A percentile compares a stretch with the other conserved stretches of the same genome.
Conservation (phyloP, 768 basidiomycete genomes). For the Auricularia auricula-judae region DNA sequence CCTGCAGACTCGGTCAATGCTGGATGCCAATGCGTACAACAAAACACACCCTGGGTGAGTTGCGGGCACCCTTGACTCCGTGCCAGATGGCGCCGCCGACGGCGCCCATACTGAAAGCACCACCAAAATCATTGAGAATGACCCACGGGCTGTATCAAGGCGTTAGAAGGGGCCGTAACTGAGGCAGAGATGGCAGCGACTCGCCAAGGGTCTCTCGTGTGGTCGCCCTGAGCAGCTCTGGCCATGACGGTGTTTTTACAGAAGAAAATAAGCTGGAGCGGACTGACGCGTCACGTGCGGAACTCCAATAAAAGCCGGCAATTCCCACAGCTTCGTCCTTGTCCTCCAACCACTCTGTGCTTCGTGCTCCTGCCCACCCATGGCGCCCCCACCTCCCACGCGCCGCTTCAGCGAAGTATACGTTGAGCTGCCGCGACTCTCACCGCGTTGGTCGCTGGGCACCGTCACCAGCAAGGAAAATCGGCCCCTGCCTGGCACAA, state of each 20-base stretch:
- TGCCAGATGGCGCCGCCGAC: conserved; percentile 98
- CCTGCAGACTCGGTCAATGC: conserved; percentile 32
- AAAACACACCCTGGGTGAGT: conserved; percentile 74
- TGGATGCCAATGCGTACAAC: not conserved
- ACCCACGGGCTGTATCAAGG: conserved; percentile 78
- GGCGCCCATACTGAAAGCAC: conserved; percentile 95
- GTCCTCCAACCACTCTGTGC: too few relatives aligned
- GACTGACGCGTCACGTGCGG: not conserved
- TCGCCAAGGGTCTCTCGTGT: conserved; percentile 88
- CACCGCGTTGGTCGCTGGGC: not conserved
- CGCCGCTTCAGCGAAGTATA: not conserved
- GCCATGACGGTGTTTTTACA: not conserved
- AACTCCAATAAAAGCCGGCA: too few relatives aligned
- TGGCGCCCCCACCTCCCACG: not conserved
- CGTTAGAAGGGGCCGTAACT: conserved; percentile 4
- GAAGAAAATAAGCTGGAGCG: not conserved
- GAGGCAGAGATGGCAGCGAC: conserved; percentile 9
- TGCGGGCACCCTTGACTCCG: conserved; percentile 94
- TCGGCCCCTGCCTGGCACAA: not conserved
- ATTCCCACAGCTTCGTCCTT: too few relatives aligned
- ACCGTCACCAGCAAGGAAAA: not conserved
- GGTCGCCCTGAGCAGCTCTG: conserved; percentile 73
- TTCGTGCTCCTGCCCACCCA: not conserved
- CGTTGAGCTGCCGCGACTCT: not conserved
- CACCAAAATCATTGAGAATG: conserved; percentile 95